Evolutionary conservation across 352 stramenopile species (phyloP).

Genomic region (Phytopythium cucurbitacearum): DNA sequence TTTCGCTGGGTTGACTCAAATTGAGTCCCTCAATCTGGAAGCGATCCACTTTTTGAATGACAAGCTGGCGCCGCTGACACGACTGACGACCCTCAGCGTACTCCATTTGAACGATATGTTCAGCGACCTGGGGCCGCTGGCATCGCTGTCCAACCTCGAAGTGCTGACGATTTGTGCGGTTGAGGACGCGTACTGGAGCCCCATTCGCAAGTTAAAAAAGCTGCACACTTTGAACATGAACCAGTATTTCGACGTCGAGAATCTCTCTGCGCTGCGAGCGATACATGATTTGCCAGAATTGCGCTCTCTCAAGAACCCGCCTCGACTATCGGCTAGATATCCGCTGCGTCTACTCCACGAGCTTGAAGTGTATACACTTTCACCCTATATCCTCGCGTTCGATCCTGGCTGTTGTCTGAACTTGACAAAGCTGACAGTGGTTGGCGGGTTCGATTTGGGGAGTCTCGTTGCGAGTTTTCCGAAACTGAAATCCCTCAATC

Average conservation of each 20-base stretch:
- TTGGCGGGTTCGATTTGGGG: too few relatives aligned
- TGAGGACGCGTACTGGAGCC: background rate
- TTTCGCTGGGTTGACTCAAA: background rate
- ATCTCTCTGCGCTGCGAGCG: background rate
- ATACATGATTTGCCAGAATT: too few relatives aligned
- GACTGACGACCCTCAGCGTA: background rate
- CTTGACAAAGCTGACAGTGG: too few relatives aligned
- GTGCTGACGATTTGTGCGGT: background rate
- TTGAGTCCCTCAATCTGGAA: background rate
- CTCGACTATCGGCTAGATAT: too few relatives aligned
- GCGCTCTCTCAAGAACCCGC: too few relatives aligned
- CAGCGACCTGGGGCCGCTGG: background rate
- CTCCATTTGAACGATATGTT: constrained; percentile 1
- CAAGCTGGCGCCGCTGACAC: background rate
- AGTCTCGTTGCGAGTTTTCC: too few relatives aligned
- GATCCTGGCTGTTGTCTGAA: too few relatives aligned
- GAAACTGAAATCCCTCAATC: too few relatives aligned
- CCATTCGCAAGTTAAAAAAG: background rate
- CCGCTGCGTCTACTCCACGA: too few relatives aligned
- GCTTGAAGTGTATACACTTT: too few relatives aligned
- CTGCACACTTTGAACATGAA: background rate
- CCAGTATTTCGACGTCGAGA: background rate
- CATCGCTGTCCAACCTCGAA: background rate
- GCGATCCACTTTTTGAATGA: background rate
- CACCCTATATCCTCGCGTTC: too few relatives aligned